These are phyloP conservation scores for Alnus glutinosa DNA, from an alignment of 306 rosid species.

Conservation along the genomic window DNA sequence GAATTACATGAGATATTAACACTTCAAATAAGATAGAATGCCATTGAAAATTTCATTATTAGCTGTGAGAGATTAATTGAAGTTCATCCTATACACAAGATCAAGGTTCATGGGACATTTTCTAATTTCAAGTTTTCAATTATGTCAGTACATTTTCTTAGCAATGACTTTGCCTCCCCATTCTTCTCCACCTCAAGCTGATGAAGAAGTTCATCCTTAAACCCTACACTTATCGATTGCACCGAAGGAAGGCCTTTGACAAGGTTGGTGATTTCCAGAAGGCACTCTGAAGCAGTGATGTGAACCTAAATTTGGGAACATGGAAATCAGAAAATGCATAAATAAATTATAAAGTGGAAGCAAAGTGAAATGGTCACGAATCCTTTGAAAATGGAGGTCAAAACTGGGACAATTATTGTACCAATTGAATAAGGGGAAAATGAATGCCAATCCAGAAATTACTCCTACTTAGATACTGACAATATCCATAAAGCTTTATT, in stretches of 20 bases:
- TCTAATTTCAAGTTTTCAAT: slow-evolving; percentile 46
- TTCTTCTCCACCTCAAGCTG: slow-evolving; percentile 72
- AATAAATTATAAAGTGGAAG: neutral
- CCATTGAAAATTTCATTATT: neutral
- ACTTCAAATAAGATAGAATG: neutral
- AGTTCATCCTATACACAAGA: neutral
- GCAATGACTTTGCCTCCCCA: slow-evolving; percentile 67
- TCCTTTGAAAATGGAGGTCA: neutral
- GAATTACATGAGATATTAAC: neutral
- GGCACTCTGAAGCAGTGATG: slow-evolving; percentile 78
- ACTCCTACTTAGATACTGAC: neutral
- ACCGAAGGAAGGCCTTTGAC: slow-evolving; percentile 33
- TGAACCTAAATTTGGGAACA: slow-evolving; percentile 64
- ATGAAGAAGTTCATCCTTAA: slow-evolving; percentile 62
- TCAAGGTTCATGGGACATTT: slow-evolving; percentile 16
- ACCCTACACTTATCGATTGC: slow-evolving; percentile 31
- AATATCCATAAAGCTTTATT: neutral
- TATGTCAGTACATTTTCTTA: slow-evolving; percentile 50
- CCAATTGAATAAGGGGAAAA: neutral
- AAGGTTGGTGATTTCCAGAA: slow-evolving; percentile 60
- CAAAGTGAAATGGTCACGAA: neutral
- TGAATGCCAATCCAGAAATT: neutral
- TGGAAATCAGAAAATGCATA: neutral
- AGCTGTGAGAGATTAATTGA: neutral
- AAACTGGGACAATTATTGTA: neutral